A percentile compares a stretch with the other conserved stretches of the same genome.
Evolutionary conservation across 2,329 filamentous ascomycete genomes (phyloP).

Genomic region (Diplodia sapinea): DNA sequence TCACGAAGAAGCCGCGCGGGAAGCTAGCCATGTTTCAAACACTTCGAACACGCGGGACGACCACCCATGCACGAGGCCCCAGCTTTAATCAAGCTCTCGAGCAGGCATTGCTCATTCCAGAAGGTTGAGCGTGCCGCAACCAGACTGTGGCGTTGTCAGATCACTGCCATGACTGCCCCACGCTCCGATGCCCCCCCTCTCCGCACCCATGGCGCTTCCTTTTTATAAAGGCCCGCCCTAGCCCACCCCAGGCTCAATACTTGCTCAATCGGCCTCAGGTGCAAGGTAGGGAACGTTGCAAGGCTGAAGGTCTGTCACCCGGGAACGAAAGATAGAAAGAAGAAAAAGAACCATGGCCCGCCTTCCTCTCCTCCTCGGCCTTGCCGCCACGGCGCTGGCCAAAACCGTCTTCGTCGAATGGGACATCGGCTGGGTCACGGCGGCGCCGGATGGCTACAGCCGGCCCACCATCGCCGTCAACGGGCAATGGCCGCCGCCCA

Average conservation of each 20-base stretch:
- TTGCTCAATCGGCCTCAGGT: conserved; percentile 9
- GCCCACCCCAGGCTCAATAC: background rate
- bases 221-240: background rate
- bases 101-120: conserved; percentile 6
- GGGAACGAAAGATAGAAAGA: background rate
- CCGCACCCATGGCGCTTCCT: background rate
- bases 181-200: conserved; percentile 5
- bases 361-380: conserved; percentile 1
- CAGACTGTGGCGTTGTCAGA: background rate
- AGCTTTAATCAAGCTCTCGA: conserved; percentile 11
- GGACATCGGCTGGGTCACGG: conserved; percentile 72
- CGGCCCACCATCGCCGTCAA: conserved; percentile 77
- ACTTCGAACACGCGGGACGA: conserved; percentile 4
- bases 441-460: conserved; percentile 71
- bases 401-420: conserved; percentile 65
- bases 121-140: conserved; percentile 14
- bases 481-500: conserved; percentile 73
- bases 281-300: background rate
- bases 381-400: conserved; percentile 13
- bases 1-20: background rate
- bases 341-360: conserved; percentile 7
- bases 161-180: background rate
- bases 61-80: conserved; percentile 14
- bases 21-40: conserved; percentile 10
- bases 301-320: background rate